These are phyloP conservation scores for Chenopodium album DNA, from an alignment of 148 eudicot species.

Conservation along the genomic window DNA sequence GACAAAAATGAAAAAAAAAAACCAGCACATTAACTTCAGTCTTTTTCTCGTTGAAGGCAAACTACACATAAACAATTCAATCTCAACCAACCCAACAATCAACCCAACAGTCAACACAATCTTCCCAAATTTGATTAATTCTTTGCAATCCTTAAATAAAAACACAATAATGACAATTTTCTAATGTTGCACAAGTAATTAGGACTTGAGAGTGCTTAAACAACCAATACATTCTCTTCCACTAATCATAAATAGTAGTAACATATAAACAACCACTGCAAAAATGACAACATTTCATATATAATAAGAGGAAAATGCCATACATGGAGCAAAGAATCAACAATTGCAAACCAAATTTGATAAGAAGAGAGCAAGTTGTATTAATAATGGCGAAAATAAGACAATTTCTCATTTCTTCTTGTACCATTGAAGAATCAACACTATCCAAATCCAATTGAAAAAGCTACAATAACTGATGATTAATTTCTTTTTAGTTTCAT, in stretches of 20 bases:
- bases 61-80: background rate
- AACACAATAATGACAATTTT: background rate
- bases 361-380: background rate
- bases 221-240: background rate
- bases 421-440: constrained; percentile 6
- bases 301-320: background rate
- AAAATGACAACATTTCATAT: background rate
- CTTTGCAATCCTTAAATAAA: background rate
- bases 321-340: background rate
- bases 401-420: background rate
- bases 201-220: background rate
- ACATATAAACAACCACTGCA: background rate
- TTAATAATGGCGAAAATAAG: background rate
- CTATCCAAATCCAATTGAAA: constrained; percentile 14
- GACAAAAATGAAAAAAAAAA: background rate
- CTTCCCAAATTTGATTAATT: too few species aligned
- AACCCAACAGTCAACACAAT: background rate
- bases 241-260: background rate
- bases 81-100: constrained; percentile 3
- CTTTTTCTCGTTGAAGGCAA: constrained; percentile 15
- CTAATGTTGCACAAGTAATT: background rate
- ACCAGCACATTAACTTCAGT: background rate
- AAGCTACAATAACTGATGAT: constrained; percentile 19
- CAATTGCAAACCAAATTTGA: background rate
- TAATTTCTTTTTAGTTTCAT: background rate